Conservation (phyloP, 2,329 filamentous ascomycete genomes). For the Aspergillus pseudoglaucus region DNA sequence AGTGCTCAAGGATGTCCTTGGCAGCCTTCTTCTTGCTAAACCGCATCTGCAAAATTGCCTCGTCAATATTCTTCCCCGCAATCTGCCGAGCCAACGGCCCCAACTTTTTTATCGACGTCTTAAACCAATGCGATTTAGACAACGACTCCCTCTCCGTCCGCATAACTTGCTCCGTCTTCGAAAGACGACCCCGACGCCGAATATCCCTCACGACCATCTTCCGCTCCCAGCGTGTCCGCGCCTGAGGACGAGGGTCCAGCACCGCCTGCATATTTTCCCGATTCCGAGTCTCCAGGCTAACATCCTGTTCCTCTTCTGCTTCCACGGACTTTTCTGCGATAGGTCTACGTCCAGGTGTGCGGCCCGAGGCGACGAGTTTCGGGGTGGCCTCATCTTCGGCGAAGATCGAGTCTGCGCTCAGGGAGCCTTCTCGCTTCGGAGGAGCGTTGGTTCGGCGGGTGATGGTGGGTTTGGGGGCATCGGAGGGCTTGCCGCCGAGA, state of each 20-base stretch:
- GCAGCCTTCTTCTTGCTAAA: conserved; percentile 94
- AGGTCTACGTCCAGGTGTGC: conserved; percentile 19
- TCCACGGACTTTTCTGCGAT: conserved; percentile 7
- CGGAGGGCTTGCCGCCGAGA: conserved; percentile 15
- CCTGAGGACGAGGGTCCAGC: conserved; percentile 68
- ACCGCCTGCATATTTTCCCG: conserved; percentile 53
- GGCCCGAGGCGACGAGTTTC: conserved; percentile 20
- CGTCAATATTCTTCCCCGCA: conserved; percentile 84
- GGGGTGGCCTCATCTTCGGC: conserved; percentile 27
- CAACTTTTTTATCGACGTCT: conserved; percentile 89
- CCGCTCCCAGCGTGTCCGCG: conserved; percentile 69
- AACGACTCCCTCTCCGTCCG: conserved; percentile 56
- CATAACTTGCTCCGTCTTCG: conserved; percentile 60
- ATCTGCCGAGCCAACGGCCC: conserved; percentile 81
- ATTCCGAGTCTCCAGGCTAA: conserved; percentile 35
- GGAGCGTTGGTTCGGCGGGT: conserved; percentile 22
- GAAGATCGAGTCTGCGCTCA: conserved; percentile 37
- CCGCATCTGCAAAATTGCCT: conserved; percentile 89
- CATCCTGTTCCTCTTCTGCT: conserved; percentile 7
- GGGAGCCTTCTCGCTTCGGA: conserved; percentile 27
- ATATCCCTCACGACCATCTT: conserved; percentile 77
- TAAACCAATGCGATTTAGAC: conserved; percentile 63
- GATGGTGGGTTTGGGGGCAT: conserved; percentile 22
- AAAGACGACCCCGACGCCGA: conserved; percentile 59
- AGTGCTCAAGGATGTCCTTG: conserved; percentile 67